Conservation (phyloP, 192 early-diverging fungal genomes). For the Rhizoclosmatium globosum region DNA sequence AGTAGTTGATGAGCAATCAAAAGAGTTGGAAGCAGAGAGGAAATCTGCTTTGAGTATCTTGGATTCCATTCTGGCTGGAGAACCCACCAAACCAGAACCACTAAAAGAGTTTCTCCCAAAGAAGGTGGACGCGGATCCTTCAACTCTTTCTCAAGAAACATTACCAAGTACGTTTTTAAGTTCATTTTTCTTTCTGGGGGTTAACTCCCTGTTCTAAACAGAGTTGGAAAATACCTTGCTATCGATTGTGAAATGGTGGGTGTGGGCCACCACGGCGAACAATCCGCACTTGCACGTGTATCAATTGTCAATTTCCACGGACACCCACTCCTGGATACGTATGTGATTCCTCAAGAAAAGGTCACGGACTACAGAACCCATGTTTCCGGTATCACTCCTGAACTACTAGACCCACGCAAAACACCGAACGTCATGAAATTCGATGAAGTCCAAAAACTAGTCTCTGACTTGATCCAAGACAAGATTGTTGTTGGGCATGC, state of each 20-base stretch:
- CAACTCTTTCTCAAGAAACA: not conserved
- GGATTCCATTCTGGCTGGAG: not conserved
- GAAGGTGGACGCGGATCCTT: not conserved
- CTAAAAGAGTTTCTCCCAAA: not conserved
- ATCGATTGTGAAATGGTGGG: slow-evolving; percentile 99
- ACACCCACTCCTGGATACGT: slow-evolving; percentile 82
- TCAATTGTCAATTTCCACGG: slow-evolving; percentile 95
- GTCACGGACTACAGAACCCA: slow-evolving; percentile 95
- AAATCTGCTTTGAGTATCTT: slow-evolving; percentile 18
- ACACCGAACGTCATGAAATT: slow-evolving; percentile 68
- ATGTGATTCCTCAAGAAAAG: slow-evolving; percentile 79
- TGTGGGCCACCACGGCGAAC: slow-evolving; percentile 80
- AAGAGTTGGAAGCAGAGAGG: not conserved
- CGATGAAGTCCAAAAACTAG: slow-evolving; percentile 78
- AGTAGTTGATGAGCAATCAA: not conserved
- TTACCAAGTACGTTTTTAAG: not conserved
- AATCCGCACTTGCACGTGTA: slow-evolving; percentile 92
- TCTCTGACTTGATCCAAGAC: slow-evolving; percentile 84
- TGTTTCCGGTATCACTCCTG: slow-evolving; percentile 91
- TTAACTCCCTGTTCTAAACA: slow-evolving; percentile 19
- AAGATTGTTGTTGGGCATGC: slow-evolving; percentile 93
- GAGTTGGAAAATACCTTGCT: slow-evolving; percentile 86
- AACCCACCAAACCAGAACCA: not conserved
- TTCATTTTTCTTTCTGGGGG: not conserved
- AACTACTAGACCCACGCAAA: slow-evolving; percentile 65